Conservation (phyloP, 768 basidiomycete genomes). For the Lactarius hatsudake region DNA sequence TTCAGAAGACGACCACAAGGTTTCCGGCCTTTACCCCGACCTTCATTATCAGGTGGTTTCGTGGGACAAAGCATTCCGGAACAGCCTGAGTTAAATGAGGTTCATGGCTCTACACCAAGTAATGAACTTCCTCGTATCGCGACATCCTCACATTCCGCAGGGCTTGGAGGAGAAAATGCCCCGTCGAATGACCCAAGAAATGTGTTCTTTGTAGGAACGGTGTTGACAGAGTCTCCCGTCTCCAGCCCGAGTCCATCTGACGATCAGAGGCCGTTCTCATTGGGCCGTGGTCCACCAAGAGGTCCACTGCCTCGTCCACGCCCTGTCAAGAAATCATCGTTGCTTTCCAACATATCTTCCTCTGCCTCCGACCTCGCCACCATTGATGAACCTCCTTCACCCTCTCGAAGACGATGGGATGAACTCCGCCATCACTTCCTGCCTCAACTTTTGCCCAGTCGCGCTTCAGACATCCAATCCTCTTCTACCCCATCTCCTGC, state of each 20-base stretch:
- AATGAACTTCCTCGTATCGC: background rate
- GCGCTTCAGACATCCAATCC: constrained; percentile 24
- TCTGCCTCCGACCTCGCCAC: constrained; percentile 12
- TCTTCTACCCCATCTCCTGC: constrained; percentile 19
- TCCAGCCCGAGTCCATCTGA: constrained; percentile 11
- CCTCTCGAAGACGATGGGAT: constrained; percentile 50
- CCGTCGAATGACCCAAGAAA: constrained; percentile 1
- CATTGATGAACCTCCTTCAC: constrained; percentile 27
- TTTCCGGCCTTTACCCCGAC: constrained; percentile 3
- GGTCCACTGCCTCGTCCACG: constrained; percentile 11
- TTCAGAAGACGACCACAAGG: constrained; percentile 1
- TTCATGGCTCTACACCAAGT: constrained; percentile 3
- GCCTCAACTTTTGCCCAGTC: constrained; percentile 32
- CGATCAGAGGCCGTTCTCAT: constrained; percentile 11
- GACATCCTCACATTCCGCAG: background rate
- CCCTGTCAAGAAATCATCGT: constrained; percentile 23
- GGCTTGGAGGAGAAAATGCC: background rate
- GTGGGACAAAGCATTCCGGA: background rate
- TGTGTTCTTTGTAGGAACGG: constrained; percentile 2
- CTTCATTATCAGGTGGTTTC: background rate
- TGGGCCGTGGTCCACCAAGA: background rate
- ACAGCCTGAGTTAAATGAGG: background rate
- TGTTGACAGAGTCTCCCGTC: constrained; percentile 15
- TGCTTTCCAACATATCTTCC: constrained; percentile 22
- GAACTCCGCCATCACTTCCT: constrained; percentile 54